phyloP scores from a whole-genome alignment of 2,329 filamentous ascomycete genomes.

The Cercospora sojina region DNA sequence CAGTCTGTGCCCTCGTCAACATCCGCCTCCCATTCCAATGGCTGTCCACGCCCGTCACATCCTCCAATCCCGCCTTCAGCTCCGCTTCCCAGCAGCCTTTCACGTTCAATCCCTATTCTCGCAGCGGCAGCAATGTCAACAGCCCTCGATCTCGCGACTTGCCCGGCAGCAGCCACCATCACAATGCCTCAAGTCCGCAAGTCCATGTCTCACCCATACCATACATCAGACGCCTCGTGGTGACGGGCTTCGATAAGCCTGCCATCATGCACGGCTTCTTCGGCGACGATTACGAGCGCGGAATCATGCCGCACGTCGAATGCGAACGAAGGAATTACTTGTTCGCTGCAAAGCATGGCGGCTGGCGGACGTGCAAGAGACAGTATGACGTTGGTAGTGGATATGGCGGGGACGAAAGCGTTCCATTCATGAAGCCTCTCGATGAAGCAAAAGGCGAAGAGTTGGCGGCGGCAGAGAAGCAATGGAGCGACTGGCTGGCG shows the following conservation, averaged over 20 bases:
- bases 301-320: slow-evolving; percentile 80
- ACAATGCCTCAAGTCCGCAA: slow-evolving; percentile 6
- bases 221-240: slow-evolving; percentile 85
- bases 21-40: slow-evolving; percentile 87
- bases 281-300: slow-evolving; percentile 83
- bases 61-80: slow-evolving; percentile 27
- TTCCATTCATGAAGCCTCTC: slow-evolving; percentile 85
- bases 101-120: slow-evolving; percentile 29
- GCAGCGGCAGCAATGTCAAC: slow-evolving; percentile 44
- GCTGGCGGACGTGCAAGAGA: slow-evolving; percentile 83
- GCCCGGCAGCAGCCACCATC: slow-evolving; percentile 3
- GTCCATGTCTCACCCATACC: slow-evolving; percentile 70
- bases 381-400: slow-evolving; percentile 72
- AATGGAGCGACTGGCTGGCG: slow-evolving; percentile 91
- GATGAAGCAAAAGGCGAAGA: slow-evolving; percentile 70
- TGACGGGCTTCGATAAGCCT: slow-evolving; percentile 85
- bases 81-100: slow-evolving; percentile 12
- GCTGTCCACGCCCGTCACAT: slow-evolving; percentile 51
- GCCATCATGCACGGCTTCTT: slow-evolving; percentile 93
- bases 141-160: slow-evolving; percentile 35
- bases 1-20: slow-evolving; percentile 85
- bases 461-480: slow-evolving; percentile 75
- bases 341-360: slow-evolving; percentile 89
- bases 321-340: slow-evolving; percentile 91
- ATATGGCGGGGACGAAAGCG: slow-evolving; percentile 67